Base-by-base conservation (phyloP, 306 rosid species). In the Prunus campanulata region DNA sequence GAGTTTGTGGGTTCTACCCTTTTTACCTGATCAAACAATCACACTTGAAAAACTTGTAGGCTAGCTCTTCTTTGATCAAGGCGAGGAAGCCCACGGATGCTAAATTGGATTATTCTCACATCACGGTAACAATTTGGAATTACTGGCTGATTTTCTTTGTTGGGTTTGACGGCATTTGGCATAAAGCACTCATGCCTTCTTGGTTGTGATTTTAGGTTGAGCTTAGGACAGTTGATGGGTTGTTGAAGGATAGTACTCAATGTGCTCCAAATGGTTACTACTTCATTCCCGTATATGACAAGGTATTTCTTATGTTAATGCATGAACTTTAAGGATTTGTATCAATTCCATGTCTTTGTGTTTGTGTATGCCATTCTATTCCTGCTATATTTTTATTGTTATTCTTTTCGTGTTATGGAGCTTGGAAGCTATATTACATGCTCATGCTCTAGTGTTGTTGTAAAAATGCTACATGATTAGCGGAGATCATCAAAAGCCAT, bases 201-300 rank as follows among this genome's bases (percentile, higher is more conserved):
- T 62, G 27, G 15, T 51, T 42, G 39, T 49, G 66, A 74, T 77
- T 83, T 77, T 78, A 96, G 99, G 93, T 96, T 80, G 99, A 96
- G 90, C 98, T 96, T 80, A 93, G 87, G 62, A 96, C 97, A 0
- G 86, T 89, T 77, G 99, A 96, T 86, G 99, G 97, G 27, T 78
- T 96, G 25, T 93, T 96, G 47, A 96, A 92, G 87, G 99, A 96
- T 79, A 89, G 92, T 25, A 89, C 99, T 66, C 99, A 96, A 54
- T 96, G 99, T 83, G 96, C 98, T 79, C 99, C 99, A 18, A 96
- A 92, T 82, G 99, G 99, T 77, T 92, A 96, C 82, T 96, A 96
- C 88, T 96, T 96, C 85, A 92, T 96, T 87, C 99, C 99, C 10
- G 99, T 96, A 13, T 96, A 96, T 27, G 98, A 96, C 85, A 96